Percentiles rank a stretch among this genome's conserved stretches.
phyloP scores from a whole-genome alignment of 495 filamentous ascomycete genomes.

The Aspergillus olivimuriae region DNA sequence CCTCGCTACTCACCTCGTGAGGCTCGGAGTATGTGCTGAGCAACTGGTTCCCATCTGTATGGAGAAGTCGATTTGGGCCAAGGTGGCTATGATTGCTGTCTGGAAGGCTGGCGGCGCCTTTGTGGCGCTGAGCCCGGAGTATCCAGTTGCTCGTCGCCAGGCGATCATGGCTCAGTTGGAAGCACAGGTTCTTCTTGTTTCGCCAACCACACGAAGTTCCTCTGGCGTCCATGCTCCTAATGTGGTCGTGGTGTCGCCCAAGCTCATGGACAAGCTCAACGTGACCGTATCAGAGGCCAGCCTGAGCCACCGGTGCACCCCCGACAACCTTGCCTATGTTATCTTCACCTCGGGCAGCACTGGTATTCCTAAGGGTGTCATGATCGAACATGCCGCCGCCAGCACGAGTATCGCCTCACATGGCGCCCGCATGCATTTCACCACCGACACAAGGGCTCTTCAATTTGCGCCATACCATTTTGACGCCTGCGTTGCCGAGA shows the following conservation, averaged over 20 bases:
- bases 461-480: constrained; percentile 26
- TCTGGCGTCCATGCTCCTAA: constrained; percentile 28
- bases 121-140: background rate
- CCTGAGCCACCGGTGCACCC: background rate
- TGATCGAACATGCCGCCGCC: constrained; percentile 28
- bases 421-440: background rate
- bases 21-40: background rate
- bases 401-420: constrained; percentile 1
- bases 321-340: constrained; percentile 9
- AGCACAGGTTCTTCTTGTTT: background rate
- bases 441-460: constrained; percentile 10
- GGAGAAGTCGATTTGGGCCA: background rate
- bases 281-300: background rate
- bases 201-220: constrained; percentile 7
- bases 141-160: constrained; percentile 1
- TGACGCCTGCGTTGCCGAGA: constrained; percentile 22
- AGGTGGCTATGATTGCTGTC: background rate
- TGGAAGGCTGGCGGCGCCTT: background rate
- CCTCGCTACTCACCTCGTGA: constrained; percentile 1
- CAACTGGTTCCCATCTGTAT: background rate
- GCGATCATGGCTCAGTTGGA: background rate
- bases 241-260: too few species aligned
- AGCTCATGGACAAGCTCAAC: background rate
- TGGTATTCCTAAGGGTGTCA: constrained; percentile 36
- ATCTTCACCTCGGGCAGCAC: constrained; percentile 40